phyloP scores from a whole-genome alignment of 1,139 yeast genomes.

The Geotrichum restrictum region DNA sequence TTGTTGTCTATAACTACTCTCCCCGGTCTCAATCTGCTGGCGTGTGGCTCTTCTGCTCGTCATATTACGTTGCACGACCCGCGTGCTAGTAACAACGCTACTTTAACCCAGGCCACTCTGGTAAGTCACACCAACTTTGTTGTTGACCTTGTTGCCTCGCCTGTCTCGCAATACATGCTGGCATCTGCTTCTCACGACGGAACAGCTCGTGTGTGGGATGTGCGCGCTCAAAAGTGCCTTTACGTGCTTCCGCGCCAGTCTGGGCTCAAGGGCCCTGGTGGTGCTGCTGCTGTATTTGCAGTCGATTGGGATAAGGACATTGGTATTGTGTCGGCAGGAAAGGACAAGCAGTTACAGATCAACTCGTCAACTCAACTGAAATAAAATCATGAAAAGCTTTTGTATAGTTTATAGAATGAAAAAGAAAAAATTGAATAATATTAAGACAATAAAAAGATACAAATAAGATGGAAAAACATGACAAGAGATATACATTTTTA shows the following conservation, averaged over 20 bases:
- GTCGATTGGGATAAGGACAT: slow-evolving; percentile 77
- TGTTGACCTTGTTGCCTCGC: slow-evolving; percentile 67
- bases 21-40: slow-evolving; percentile 57
- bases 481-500: too few species aligned
- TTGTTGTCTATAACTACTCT: slow-evolving; percentile 70
- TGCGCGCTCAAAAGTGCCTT: slow-evolving; percentile 79
- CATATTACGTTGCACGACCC: slow-evolving; percentile 94
- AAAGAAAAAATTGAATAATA: neutral
- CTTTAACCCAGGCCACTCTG: slow-evolving; percentile 62
- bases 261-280: slow-evolving; percentile 24
- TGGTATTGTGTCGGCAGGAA: slow-evolving; percentile 91
- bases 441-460: neutral
- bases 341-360: slow-evolving; percentile 87
- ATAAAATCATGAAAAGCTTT: neutral
- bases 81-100: slow-evolving; percentile 42
- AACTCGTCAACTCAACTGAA: slow-evolving; percentile 38
- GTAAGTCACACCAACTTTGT: slow-evolving; percentile 92
- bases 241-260: slow-evolving; percentile 77
- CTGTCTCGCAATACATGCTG: slow-evolving; percentile 67
- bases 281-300: slow-evolving; percentile 65
- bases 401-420: neutral
- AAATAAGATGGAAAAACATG: too few species aligned
- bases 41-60: slow-evolving; percentile 93
- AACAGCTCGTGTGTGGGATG: slow-evolving; percentile 92
- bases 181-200: slow-evolving; percentile 94